Evolutionary conservation across 805 yeast genomes (phyloP).

Genomic region (Ogataea haglerorum): DNA sequence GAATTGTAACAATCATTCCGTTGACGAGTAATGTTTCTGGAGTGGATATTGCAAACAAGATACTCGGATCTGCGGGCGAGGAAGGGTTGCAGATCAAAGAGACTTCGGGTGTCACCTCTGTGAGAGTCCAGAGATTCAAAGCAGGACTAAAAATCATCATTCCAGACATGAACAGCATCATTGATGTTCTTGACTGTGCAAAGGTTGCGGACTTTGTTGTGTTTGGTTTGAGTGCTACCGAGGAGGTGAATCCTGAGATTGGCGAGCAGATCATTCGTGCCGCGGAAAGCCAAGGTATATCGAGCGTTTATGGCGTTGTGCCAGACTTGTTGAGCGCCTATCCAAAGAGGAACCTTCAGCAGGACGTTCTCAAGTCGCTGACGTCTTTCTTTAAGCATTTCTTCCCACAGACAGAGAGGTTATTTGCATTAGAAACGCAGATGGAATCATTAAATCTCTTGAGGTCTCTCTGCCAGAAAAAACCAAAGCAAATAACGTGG

Average conservation of each 20-base stretch:
- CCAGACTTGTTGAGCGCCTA: constrained; percentile 66
- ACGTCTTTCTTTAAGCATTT: constrained; percentile 67
- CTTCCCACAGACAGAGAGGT: constrained; percentile 75
- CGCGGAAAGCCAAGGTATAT: constrained; percentile 86
- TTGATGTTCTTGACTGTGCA: constrained; percentile 78
- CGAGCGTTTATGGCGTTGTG: constrained; percentile 74
- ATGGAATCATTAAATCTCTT: constrained; percentile 72
- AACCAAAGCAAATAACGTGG: constrained; percentile 86
- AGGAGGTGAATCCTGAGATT: constrained; percentile 71
- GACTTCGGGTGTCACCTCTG: constrained; percentile 49
- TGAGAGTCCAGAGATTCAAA: constrained; percentile 64
- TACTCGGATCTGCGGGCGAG: constrained; percentile 40
- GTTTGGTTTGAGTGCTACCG: constrained; percentile 82
- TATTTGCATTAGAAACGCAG: constrained; percentile 63
- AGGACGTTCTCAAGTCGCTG: constrained; percentile 62
- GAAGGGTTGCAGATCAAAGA: constrained; percentile 33
- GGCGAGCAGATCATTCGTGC: constrained; percentile 93
- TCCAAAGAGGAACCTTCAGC: constrained; percentile 72
- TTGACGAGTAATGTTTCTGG: constrained; percentile 69
- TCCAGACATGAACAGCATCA: constrained; percentile 64
- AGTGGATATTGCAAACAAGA: constrained; percentile 47
- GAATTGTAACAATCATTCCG: constrained; percentile 77
- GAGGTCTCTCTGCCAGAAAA: constrained; percentile 76
- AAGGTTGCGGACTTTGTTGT: constrained; percentile 86
- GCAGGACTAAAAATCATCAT: constrained; percentile 69